phyloP scores from a whole-genome alignment of 1,139 yeast species.

The Meyerozyma carpophila region DNA sequence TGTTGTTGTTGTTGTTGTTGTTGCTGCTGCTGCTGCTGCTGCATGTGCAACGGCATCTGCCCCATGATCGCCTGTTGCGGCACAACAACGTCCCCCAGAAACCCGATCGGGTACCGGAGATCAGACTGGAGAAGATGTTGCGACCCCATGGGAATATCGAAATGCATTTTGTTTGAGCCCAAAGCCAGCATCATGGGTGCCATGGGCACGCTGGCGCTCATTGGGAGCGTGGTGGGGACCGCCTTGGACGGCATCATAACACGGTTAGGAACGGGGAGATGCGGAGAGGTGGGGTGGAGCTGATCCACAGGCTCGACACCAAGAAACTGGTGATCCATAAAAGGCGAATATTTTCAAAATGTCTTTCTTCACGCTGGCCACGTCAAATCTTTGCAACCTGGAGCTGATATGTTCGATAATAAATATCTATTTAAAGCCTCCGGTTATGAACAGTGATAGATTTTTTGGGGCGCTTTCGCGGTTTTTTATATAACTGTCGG shows the following conservation, averaged over 20 bases:
- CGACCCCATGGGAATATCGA: not conserved
- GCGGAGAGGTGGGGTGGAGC: constrained; percentile 1
- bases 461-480: not conserved
- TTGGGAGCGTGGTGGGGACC: not conserved
- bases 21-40: not conserved
- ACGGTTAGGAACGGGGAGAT: not conserved
- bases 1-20: not conserved
- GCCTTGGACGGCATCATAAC: not conserved
- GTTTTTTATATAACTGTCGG: not conserved
- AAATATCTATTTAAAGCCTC: not conserved
- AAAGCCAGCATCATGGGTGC: not conserved
- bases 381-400: no score
- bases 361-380: no score
- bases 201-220: not conserved
- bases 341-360: not conserved
- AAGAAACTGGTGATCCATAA: not conserved
- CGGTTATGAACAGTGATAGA: not conserved
- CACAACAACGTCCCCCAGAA: not conserved
- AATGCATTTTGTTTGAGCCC: not conserved
- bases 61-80: not conserved
- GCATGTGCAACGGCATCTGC: not conserved
- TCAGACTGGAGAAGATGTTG: not conserved
- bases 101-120: not conserved
- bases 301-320: constrained; percentile 1
- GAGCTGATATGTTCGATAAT: no score